These are phyloP conservation scores for Amanita pseudoporphyria DNA, from an alignment of 768 basidiomycete species.

Conservation along the genomic window DNA sequence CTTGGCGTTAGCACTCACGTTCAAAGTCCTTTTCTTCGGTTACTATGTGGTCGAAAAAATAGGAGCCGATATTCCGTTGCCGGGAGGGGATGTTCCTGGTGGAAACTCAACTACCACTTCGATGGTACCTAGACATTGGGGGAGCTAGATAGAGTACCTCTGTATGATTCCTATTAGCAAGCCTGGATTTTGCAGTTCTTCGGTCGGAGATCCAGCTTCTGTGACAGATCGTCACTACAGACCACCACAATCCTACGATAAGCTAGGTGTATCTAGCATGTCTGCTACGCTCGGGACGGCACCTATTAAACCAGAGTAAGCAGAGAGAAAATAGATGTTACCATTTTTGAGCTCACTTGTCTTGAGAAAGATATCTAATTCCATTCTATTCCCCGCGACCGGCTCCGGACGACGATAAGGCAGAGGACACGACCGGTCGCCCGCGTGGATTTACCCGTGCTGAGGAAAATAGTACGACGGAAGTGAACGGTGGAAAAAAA, in stretches of 20 bases:
- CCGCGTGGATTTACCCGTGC: slow-evolving; percentile 16
- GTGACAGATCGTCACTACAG: not conserved
- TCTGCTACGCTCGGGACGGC: slow-evolving; percentile 22
- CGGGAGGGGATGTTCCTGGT: slow-evolving; percentile 28
- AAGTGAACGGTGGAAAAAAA: slow-evolving; percentile 19
- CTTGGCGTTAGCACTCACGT: slow-evolving; percentile 68
- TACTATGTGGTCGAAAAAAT: slow-evolving; percentile 40
- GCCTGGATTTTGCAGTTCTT: too few relatives aligned
- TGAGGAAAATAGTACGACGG: slow-evolving; percentile 14
- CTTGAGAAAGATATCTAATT: slow-evolving; percentile 23
- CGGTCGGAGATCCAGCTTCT: not conserved
- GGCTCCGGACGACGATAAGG: slow-evolving; percentile 35
- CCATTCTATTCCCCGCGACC: slow-evolving; percentile 14
- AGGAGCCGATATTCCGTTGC: slow-evolving; percentile 30
- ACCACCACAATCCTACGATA: not conserved
- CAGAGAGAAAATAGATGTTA: not conserved
- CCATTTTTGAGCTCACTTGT: not conserved
- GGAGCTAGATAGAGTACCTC: too few relatives aligned
- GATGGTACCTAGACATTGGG: not conserved
- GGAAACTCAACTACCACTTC: slow-evolving; percentile 1
- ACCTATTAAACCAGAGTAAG: slow-evolving; percentile 30
- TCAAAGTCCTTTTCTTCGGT: slow-evolving; percentile 68
- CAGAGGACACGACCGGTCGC: slow-evolving; percentile 47
- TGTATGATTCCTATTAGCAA: too few relatives aligned
- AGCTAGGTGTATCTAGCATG: not conserved